Evolutionary conservation across 2,329 filamentous ascomycete genomes (phyloP), one percentile per base, ranked within the genome.

Genomic region (Stemphylium vesicarium): DNA sequence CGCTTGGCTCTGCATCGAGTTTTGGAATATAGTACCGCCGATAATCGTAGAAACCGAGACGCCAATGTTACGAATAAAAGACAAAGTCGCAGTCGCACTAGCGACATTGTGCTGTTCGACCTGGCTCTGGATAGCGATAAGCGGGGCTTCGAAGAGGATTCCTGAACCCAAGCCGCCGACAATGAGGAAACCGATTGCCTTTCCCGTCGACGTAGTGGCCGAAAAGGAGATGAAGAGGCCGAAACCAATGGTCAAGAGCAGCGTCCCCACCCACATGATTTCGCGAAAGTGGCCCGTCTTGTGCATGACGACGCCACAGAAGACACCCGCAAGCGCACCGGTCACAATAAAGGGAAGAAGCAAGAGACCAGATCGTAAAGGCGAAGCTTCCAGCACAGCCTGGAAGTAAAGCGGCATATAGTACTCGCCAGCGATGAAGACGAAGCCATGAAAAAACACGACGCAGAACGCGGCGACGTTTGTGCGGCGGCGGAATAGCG

Each of bases 371-470:
- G 85, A 89, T n/a, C 79, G 78, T 31, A 89, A 76, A 0, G 88
- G 85, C 0, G 81, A 81, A 1, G 84, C 84, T 45, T 81, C 81
- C 2, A 87, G 81, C 0, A 88, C 88, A 2, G 86, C 82, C 69
- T 93, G 90, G 49, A 91, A 87, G 74, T 88, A 92, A 0, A 92
- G 79, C 0, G 90, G 90, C 22, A 92, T 78, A 65, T 89, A 92
- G 73, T 90, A 92, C 44, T 86, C 84, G 1, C 81, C 81, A 0
- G 82, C 84, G 36, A 89, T 74, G 57, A 74, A 73, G 13, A 71
- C 80, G 59, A 82, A 81, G 12, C 78, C 77, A 60, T 84, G 81
- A 13, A 76, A 73, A 63, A 80, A 81, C 3, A 73, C 73, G 1
- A 83, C 77, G 1, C 75, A 64, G n/a, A 88, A 79, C 4, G 81